Conservation (phyloP, 306 rosid genomes). For the Rubus parviflorus region DNA sequence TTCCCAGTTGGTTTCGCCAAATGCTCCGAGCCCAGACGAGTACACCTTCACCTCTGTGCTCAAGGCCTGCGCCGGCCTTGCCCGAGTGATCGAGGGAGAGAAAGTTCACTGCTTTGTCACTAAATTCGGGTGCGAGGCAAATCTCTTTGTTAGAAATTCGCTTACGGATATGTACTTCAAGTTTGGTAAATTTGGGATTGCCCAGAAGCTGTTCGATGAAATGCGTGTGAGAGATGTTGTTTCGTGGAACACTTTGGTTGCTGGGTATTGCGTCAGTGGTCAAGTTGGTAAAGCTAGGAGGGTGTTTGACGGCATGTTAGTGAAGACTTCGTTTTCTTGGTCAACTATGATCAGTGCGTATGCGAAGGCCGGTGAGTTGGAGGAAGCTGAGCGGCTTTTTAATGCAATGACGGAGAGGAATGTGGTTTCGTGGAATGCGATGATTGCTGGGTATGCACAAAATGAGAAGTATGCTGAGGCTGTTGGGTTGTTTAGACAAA, state of each 20-base stretch:
- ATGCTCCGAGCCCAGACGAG: not conserved
- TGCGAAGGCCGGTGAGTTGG: not conserved
- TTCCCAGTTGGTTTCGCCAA: not conserved
- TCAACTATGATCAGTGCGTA: not conserved
- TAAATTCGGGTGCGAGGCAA: not conserved
- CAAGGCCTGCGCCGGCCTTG: constrained; percentile 5
- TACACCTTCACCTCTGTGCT: not conserved
- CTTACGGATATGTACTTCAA: not conserved
- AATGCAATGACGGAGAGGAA: not conserved
- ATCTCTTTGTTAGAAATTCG: not conserved
- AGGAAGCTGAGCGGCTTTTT: not conserved
- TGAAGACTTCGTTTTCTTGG: not conserved
- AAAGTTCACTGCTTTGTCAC: not conserved
- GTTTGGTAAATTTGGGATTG: not conserved
- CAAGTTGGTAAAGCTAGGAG: not conserved
- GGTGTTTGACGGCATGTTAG: not conserved
- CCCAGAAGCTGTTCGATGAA: not conserved
- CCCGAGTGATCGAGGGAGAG: not conserved
- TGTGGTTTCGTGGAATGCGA: constrained; percentile 1
- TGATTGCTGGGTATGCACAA: not conserved
- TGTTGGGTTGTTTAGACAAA: constrained; percentile 2
- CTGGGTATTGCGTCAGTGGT: not conserved
- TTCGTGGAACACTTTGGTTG: not conserved
- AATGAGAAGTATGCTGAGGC: not conserved
- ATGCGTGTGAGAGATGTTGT: not conserved